These are phyloP conservation scores for Pythium brassicae DNA, from an alignment of 352 stramenopile species.

Conservation along the genomic window DNA sequence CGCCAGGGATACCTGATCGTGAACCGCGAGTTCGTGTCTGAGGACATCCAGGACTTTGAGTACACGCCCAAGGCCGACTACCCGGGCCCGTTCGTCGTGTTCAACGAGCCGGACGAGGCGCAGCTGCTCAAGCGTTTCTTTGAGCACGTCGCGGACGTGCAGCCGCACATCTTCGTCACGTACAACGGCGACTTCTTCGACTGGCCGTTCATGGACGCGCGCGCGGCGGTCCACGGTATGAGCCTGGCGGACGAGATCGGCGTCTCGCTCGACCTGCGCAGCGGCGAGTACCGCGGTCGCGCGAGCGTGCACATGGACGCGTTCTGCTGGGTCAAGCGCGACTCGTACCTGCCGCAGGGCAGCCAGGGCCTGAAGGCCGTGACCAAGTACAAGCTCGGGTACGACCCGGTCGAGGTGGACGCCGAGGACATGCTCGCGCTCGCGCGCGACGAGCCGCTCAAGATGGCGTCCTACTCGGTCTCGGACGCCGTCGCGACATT, in stretches of 20 bases:
- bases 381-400: conserved; percentile 99
- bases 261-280: conserved; percentile 57
- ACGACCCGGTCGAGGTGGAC: conserved; percentile 97
- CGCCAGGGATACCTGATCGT: conserved; percentile 95
- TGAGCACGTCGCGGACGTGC: conserved; percentile 85
- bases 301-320: conserved; percentile 96
- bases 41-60: conserved; percentile 98
- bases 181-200: conserved; percentile 99
- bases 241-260: conserved; percentile 90
- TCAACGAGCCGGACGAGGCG: conserved; percentile 93
- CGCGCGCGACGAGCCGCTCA: conserved; percentile 91
- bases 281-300: conserved; percentile 90
- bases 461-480: conserved; percentile 99
- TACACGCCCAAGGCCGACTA: conserved; percentile 96
- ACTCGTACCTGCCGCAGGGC: conserved; percentile 98
- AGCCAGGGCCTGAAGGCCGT: conserved; percentile 98
- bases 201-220: conserved; percentile 97
- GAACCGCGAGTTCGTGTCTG: conserved; percentile 94
- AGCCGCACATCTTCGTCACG: conserved; percentile 98
- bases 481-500: conserved; percentile 99
- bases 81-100: conserved; percentile 93
- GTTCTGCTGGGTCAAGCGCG: conserved; percentile 99
- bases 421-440: conserved; percentile 98
- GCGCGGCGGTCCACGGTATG: conserved; percentile 89
- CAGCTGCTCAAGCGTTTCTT: conserved; percentile 87